phyloP scores from a whole-genome alignment of 768 basidiomycete species.

The Mycena epipterygia region DNA sequence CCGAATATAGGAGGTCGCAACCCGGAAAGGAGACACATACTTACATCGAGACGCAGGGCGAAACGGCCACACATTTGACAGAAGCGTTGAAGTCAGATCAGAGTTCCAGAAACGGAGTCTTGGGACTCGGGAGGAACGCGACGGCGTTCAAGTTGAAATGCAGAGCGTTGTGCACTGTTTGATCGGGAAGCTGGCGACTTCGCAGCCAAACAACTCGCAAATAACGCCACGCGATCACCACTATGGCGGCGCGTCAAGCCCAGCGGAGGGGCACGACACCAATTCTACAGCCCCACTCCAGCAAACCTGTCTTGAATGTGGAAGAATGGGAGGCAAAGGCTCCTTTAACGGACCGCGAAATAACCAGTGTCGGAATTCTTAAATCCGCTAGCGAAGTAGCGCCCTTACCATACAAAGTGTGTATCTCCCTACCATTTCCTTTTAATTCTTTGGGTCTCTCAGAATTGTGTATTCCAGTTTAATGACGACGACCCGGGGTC shows the following conservation, averaged over 20 bases:
- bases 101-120: too few species aligned
- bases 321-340: slow-evolving; percentile 95
- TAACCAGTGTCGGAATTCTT: slow-evolving; percentile 73
- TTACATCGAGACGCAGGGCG: background rate
- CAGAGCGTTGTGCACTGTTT: too few species aligned
- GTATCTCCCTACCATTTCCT: background rate
- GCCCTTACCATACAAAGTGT: slow-evolving; percentile 84
- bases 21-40: background rate
- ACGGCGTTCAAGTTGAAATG: too few species aligned
- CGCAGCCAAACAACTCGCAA: too few species aligned
- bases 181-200: too few species aligned
- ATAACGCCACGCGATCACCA: too few species aligned
- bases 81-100: too few species aligned
- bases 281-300: slow-evolving; percentile 34
- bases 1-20: slow-evolving; percentile 29
- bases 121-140: too few species aligned
- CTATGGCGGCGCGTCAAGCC: slow-evolving; percentile 23
- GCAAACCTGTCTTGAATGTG: slow-evolving; percentile 67
- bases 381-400: slow-evolving; percentile 72
- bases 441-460: slow-evolving; percentile 33
- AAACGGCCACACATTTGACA: slow-evolving; percentile 24
- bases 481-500: slow-evolving; percentile 37
- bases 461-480: slow-evolving; percentile 37
- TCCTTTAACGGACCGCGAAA: slow-evolving; percentile 78
- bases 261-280: slow-evolving; percentile 28